Conservation (phyloP, 129 eudicot genomes). For the Helianthus tuberosus region DNA sequence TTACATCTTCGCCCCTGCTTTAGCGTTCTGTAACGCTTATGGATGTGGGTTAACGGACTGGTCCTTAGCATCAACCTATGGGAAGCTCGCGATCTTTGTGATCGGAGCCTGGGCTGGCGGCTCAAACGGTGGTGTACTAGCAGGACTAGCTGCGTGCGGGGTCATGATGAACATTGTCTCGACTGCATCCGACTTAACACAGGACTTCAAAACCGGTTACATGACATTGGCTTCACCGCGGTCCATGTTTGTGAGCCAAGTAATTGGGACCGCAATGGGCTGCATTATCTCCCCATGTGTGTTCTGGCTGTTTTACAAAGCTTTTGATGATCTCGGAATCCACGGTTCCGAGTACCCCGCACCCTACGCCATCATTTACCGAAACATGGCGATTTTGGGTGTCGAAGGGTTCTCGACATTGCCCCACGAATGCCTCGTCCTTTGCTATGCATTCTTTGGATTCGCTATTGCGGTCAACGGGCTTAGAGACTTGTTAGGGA, state of each 20-base stretch:
- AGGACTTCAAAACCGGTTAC: constrained; percentile 95
- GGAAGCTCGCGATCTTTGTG: constrained; percentile 85
- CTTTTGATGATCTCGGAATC: constrained; percentile 57
- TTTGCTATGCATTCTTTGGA: constrained; percentile 69
- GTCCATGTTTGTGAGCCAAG: constrained; percentile 95
- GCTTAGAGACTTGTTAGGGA: constrained; percentile 58
- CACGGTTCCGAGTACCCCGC: constrained; percentile 75
- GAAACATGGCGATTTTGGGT: constrained; percentile 91
- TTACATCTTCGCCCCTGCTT: constrained; percentile 61
- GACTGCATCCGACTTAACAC: constrained; percentile 83
- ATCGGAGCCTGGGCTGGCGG: constrained; percentile 97
- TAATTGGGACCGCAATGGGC: constrained; percentile 92
- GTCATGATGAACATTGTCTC: constrained; percentile 97
- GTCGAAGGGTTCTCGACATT: constrained; percentile 81
- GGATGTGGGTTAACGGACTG: constrained; percentile 96
- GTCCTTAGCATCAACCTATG: constrained; percentile 92
- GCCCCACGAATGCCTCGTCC: constrained; percentile 72
- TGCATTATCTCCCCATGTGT: constrained; percentile 87
- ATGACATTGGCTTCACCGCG: constrained; percentile 96
- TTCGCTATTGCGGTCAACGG: constrained; percentile 67
- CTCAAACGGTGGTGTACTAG: constrained; percentile 78
- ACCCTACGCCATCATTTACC: constrained; percentile 65
- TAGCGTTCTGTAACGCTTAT: constrained; percentile 92
- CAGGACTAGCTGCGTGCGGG: constrained; percentile 93
- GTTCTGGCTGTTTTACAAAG: constrained; percentile 94